A percentile compares a stretch with the other conserved stretches of the same genome.
phyloP scores from a whole-genome alignment of 2,329 filamentous ascomycete species.

The Arthrocladium fulminans region DNA sequence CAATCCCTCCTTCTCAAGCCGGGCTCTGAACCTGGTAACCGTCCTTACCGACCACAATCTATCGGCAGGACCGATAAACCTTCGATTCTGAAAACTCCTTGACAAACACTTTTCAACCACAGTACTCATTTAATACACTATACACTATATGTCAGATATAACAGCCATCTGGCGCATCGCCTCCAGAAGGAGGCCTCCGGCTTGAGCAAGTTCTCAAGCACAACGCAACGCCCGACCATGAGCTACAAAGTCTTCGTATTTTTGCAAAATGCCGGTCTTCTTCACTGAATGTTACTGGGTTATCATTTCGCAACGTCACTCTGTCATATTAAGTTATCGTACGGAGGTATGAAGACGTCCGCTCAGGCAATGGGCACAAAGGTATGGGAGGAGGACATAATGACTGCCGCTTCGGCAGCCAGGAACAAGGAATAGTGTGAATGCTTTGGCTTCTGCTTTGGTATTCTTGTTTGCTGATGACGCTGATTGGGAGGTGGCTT shows the following conservation, averaged over 20 bases:
- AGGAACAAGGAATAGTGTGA: constrained; percentile 7
- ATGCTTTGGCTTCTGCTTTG: not conserved
- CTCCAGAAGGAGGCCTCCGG: constrained; percentile 4
- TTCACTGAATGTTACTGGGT: constrained; percentile 24
- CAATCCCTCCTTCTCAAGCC: constrained; percentile 4
- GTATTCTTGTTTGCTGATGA: not conserved
- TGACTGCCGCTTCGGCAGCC: not conserved
- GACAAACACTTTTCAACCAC: constrained; percentile 10
- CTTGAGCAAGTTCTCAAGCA: constrained; percentile 9
- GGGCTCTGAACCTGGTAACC: constrained; percentile 2
- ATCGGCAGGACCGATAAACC: constrained; percentile 7
- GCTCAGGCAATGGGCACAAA: not conserved
- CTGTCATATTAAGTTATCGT: constrained; percentile 25
- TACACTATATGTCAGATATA: constrained; percentile 9
- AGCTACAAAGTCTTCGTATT: constrained; percentile 6
- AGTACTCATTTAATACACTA: constrained; percentile 11
- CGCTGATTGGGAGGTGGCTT: constrained; percentile 21
- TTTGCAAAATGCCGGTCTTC: constrained; percentile 20
- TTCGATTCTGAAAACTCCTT: constrained; percentile 3
- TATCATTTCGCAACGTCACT: constrained; percentile 17
- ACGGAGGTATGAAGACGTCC: constrained; percentile 14
- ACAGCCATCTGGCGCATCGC: not conserved
- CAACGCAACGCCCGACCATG: not conserved
- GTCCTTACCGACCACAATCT: constrained; percentile 6
- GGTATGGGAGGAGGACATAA: not conserved